Conservation (phyloP, 2,329 filamentous ascomycete genomes). For the Lachnellula arida region DNA sequence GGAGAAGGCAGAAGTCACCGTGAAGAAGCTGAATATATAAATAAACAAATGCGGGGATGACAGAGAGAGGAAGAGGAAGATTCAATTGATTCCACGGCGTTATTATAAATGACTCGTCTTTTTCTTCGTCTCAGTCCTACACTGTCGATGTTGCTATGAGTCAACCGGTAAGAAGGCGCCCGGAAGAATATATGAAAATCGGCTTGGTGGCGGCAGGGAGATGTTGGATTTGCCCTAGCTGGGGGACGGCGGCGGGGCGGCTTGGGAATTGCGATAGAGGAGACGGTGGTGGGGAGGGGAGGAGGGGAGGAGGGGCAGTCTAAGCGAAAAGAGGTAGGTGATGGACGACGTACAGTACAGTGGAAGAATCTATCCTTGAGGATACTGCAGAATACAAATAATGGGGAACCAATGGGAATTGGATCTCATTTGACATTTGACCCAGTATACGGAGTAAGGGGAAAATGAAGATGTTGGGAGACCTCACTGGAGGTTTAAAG, state of each 20-base stretch:
- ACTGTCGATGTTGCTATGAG: neutral
- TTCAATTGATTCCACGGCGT: too few species aligned
- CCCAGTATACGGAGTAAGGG: too few species aligned
- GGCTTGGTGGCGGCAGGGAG: neutral
- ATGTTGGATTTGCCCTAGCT: neutral
- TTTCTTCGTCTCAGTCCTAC: neutral
- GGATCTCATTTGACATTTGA: too few species aligned
- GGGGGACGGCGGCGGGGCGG: neutral
- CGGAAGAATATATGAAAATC: neutral
- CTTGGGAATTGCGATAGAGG: neutral
- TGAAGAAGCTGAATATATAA: too few species aligned
- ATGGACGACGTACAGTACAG: neutral
- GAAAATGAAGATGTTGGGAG: too few species aligned
- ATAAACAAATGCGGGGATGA: neutral
- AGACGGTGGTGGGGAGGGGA: neutral
- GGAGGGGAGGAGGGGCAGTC: neutral
- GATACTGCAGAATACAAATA: too few species aligned
- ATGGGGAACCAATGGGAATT: too few species aligned
- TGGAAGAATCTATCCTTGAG: too few species aligned
- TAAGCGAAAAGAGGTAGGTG: slow-evolving; percentile 17
- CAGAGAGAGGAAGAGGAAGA: neutral
- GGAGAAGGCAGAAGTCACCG: too few species aligned
- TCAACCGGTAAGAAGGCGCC: neutral
- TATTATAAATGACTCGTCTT: neutral
- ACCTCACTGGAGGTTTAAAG: too few species aligned